Evolutionary conservation across 495 filamentous ascomycete species (phyloP).

Genomic region (Aspergillus saccharolyticus): DNA sequence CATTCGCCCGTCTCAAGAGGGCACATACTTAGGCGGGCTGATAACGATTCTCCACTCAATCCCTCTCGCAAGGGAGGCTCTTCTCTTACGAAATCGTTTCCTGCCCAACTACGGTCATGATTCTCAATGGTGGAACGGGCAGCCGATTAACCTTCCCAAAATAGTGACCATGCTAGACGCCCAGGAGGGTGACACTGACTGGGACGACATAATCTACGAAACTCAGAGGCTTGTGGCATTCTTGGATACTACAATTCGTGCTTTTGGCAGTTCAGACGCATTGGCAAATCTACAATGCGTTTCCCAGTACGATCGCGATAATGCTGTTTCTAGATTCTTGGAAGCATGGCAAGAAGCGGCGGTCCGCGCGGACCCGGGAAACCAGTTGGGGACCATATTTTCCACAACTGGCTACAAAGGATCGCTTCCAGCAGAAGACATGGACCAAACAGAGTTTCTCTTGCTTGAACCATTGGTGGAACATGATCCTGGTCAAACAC

Average conservation of each 20-base stretch:
- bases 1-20: slow-evolving; percentile 57
- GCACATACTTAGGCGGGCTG: slow-evolving; percentile 59
- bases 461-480: slow-evolving; percentile 38
- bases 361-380: slow-evolving; percentile 34
- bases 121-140: slow-evolving; percentile 82
- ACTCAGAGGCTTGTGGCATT: slow-evolving; percentile 82
- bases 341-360: slow-evolving; percentile 43
- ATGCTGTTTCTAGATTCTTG: slow-evolving; percentile 29
- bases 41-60: slow-evolving; percentile 81
- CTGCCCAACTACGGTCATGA: slow-evolving; percentile 63
- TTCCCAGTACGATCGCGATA: slow-evolving; percentile 29
- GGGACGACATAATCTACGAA: slow-evolving; percentile 46
- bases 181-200: slow-evolving; percentile 31
- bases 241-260: slow-evolving; percentile 67
- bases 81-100: slow-evolving; percentile 51
- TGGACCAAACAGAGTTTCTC: slow-evolving; percentile 36
- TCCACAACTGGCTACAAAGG: slow-evolving; percentile 37
- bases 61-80: slow-evolving; percentile 69
- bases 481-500: slow-evolving; percentile 42
- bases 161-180: slow-evolving; percentile 49
- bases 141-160: slow-evolving; percentile 52
- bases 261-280: slow-evolving; percentile 72
- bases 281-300: slow-evolving; percentile 45
- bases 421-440: slow-evolving; percentile 27
- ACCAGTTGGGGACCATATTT: slow-evolving; percentile 35